Conservation (phyloP, 768 basidiomycete species). For the Tylopilus felleus region DNA sequence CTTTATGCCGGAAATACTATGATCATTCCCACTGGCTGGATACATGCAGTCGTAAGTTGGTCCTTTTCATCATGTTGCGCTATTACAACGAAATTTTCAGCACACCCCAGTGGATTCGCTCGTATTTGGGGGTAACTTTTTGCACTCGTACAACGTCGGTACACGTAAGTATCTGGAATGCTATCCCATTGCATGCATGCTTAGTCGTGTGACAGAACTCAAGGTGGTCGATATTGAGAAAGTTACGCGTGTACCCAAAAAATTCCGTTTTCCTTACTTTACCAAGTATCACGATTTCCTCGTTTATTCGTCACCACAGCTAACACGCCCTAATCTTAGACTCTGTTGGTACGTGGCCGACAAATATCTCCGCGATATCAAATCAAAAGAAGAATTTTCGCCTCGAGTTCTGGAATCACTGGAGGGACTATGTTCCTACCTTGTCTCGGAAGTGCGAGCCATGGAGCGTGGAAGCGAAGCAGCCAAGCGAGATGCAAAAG, state of each 20-base stretch:
- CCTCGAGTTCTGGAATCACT: constrained; percentile 70
- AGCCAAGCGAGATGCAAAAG: constrained; percentile 72
- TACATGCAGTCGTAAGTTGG: constrained; percentile 85
- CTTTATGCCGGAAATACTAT: constrained; percentile 78
- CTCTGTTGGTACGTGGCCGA: constrained; percentile 91
- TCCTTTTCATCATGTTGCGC: neutral
- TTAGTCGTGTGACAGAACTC: constrained; percentile 55
- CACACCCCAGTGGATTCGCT: constrained; percentile 90
- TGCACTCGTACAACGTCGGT: constrained; percentile 87
- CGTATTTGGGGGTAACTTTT: constrained; percentile 96
- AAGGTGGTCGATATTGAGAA: constrained; percentile 90
- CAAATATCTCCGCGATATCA: constrained; percentile 71
- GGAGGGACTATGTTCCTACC: constrained; percentile 66
- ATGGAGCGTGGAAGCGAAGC: constrained; percentile 71
- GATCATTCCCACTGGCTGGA: constrained; percentile 97
- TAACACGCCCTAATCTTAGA: constrained; percentile 37
- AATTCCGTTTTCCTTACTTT: constrained; percentile 85
- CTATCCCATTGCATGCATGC: neutral
- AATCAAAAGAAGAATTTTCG: constrained; percentile 48
- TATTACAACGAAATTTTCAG: constrained; percentile 37
- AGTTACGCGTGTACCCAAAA: constrained; percentile 87
- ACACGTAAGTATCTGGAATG: constrained; percentile 58
- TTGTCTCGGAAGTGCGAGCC: constrained; percentile 70
- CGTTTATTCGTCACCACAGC: constrained; percentile 7
- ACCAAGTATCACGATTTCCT: constrained; percentile 48